Percentiles rank a stretch among this genome's conserved stretches.
These are phyloP conservation scores for Didymella lethalis DNA, from an alignment of 2,329 filamentous ascomycete genomes.

Conservation along the genomic window DNA sequence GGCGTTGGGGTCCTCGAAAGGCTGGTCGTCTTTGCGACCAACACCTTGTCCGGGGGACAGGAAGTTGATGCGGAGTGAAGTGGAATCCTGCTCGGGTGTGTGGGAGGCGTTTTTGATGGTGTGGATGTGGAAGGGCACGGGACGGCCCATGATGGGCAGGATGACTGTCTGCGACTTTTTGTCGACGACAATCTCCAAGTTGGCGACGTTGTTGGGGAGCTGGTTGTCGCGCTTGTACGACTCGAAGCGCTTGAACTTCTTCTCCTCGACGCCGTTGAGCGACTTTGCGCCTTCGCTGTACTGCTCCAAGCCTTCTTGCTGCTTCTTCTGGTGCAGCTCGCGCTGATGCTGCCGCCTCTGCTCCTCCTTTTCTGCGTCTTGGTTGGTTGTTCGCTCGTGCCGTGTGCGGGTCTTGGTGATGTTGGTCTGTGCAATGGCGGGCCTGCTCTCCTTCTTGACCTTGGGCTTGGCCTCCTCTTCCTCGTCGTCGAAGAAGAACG, in stretches of 20 bases:
- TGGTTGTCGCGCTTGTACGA: constrained; percentile 99
- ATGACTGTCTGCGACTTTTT: constrained; percentile 89
- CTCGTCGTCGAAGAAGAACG: constrained; percentile 97
- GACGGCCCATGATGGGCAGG: constrained; percentile 94
- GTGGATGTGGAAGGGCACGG: constrained; percentile 96
- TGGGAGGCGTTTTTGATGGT: constrained; percentile 99
- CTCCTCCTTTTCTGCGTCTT: constrained; percentile 88
- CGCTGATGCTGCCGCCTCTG: constrained; percentile 91
- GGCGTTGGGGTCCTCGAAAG: constrained; percentile 93
- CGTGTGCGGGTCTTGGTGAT: constrained; percentile 93
- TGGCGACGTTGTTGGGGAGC: constrained; percentile 81
- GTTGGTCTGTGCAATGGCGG: constrained; percentile 90
- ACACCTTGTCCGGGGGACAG: constrained; percentile 96
- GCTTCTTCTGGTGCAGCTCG: constrained; percentile 85
- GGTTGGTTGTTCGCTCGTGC: constrained; percentile 86
- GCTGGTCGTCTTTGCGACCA: constrained; percentile 94
- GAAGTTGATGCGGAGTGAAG: constrained; percentile 96
- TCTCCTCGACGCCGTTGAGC: constrained; percentile 88
- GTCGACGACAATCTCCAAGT: constrained; percentile 89
- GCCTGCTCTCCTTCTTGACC: constrained; percentile 85
- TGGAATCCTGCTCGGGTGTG: constrained; percentile 93
- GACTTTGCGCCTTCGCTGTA: constrained; percentile 87
- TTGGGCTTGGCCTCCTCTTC: constrained; percentile 84
- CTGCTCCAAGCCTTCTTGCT: constrained; percentile 82
- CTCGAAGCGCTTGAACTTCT: constrained; percentile 99